phyloP scores from a whole-genome alignment of 331 rosid genomes.

The Stylosanthes scabra region DNA sequence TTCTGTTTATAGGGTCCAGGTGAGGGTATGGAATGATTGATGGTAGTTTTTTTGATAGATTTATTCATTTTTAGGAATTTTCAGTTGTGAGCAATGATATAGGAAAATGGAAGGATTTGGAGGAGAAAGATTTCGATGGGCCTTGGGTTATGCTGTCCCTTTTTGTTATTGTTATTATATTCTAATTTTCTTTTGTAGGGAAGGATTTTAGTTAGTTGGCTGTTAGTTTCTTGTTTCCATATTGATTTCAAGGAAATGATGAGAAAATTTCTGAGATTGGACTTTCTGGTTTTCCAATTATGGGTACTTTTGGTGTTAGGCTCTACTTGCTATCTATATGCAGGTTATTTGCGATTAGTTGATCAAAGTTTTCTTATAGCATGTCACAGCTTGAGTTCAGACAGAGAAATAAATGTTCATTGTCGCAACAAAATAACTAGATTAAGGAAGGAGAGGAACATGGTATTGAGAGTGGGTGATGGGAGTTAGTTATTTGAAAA shows the following conservation, averaged over 20 bases:
- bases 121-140: constrained; percentile 20
- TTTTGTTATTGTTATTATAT: neutral
- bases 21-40: neutral
- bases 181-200: neutral
- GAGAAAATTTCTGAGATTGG: constrained; percentile 16
- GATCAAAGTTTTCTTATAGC: neutral
- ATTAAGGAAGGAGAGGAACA: neutral
- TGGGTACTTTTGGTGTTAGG: neutral
- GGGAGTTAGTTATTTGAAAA: constrained; percentile 2
- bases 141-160: neutral
- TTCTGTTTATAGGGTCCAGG: constrained; percentile 1
- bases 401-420: too few species aligned
- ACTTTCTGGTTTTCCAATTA: neutral
- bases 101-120: neutral
- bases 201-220: neutral
- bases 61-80: neutral
- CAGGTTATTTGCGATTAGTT: constrained; percentile 13
- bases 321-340: neutral
- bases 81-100: neutral
- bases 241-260: neutral
- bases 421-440: neutral
- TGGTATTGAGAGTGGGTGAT: constrained; percentile 7
- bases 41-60: neutral
- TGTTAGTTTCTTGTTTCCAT: constrained; percentile 13
- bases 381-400: neutral